Percentiles rank a stretch among this genome's conserved stretches.
Conservation (phyloP, 2,329 filamentous ascomycete genomes). For the Arthroderma sp. region DNA sequence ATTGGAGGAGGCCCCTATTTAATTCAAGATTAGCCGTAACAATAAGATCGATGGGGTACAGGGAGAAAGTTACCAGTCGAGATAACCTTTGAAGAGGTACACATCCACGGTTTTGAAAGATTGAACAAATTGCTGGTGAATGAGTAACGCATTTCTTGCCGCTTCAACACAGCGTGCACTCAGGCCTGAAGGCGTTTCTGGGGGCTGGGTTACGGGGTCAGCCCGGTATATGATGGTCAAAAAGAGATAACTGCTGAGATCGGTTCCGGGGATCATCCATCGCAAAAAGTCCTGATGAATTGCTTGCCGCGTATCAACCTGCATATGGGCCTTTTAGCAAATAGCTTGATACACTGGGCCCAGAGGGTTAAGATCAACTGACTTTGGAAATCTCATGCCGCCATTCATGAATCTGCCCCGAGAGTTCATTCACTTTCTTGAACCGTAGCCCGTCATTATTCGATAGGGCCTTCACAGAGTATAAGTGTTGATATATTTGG, state of each 20-base stretch:
- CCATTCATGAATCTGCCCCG: slow-evolving; percentile 16
- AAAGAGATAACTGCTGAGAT: slow-evolving; percentile 24
- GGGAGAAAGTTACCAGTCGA: slow-evolving; percentile 21
- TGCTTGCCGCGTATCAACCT: slow-evolving; percentile 11
- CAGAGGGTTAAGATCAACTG: not conserved
- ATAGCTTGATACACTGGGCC: not conserved
- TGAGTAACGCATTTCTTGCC: slow-evolving; percentile 22
- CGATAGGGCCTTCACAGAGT: slow-evolving; percentile 26
- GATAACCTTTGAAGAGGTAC: slow-evolving; percentile 20
- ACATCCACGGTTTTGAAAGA: slow-evolving; percentile 17
- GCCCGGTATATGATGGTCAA: slow-evolving; percentile 29
- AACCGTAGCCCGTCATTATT: slow-evolving; percentile 16
- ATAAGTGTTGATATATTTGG: slow-evolving; percentile 46
- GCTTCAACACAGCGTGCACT: slow-evolving; percentile 25
- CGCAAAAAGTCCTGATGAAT: slow-evolving; percentile 15
- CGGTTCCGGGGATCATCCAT: slow-evolving; percentile 19
- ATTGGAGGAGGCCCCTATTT: slow-evolving; percentile 26
- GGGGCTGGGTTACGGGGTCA: slow-evolving; percentile 19
- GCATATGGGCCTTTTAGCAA: not conserved
- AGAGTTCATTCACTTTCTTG: slow-evolving; percentile 18
- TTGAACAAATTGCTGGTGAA: slow-evolving; percentile 20
- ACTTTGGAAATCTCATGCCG: slow-evolving; percentile 2
- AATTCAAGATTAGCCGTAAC: not conserved
- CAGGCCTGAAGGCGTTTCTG: slow-evolving; percentile 19
- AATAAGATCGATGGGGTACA: not conserved